A percentile compares a stretch with the other conserved stretches of the same genome.
These are phyloP conservation scores for Nakazawaea siamensis DNA, from an alignment of 805 yeast species.

Conservation along the genomic window DNA sequence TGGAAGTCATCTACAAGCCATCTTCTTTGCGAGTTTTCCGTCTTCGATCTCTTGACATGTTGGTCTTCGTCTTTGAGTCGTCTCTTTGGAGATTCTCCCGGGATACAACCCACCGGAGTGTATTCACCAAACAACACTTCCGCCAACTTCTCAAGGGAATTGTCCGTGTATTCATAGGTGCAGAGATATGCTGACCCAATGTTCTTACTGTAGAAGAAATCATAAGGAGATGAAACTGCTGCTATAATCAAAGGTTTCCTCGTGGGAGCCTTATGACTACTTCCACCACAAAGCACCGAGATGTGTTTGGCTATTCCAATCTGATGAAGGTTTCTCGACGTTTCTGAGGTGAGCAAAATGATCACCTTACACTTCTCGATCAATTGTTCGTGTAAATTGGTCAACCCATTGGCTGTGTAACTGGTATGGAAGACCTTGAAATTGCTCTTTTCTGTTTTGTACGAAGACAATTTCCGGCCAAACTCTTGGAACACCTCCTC, in stretches of 20 bases:
- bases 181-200: conserved; percentile 52
- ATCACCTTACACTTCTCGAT: conserved; percentile 44
- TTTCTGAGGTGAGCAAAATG: conserved; percentile 49
- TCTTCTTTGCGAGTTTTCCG: conserved; percentile 16
- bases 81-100: conserved; percentile 32
- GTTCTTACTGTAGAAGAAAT: conserved; percentile 44
- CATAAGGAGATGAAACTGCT: conserved; percentile 59
- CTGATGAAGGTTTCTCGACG: conserved; percentile 52
- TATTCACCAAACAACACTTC: conserved; percentile 46
- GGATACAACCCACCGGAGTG: conserved; percentile 45
- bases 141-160: conserved; percentile 40
- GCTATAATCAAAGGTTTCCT: conserved; percentile 45
- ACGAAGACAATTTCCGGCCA: conserved; percentile 36
- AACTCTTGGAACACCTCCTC: conserved; percentile 47
- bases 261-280: conserved; percentile 20
- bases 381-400: conserved; percentile 44
- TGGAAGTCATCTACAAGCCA: conserved; percentile 57
- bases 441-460: conserved; percentile 17
- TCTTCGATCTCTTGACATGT: conserved; percentile 11
- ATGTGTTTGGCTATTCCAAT: conserved; percentile 53
- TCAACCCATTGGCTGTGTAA: conserved; percentile 48
- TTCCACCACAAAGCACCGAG: conserved; percentile 43
- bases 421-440: conserved; percentile 49
- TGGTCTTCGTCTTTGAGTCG: conserved; percentile 2
- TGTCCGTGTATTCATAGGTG: conserved; percentile 50